Evolutionary conservation across 495 filamentous ascomycete species (phyloP).

Genomic region (Aspergillus olivimuriae): DNA sequence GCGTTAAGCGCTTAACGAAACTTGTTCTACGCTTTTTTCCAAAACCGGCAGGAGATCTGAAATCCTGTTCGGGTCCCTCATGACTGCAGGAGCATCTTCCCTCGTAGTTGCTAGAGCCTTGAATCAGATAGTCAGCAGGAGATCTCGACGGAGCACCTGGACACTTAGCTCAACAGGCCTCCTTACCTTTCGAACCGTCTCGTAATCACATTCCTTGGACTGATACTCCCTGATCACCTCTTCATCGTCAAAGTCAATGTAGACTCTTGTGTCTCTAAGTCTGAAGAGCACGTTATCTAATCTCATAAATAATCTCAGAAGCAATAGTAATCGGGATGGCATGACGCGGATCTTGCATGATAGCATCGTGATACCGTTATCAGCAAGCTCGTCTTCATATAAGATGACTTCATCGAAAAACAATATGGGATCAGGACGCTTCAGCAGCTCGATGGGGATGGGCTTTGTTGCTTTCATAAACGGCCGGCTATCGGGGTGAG

Average conservation of each 20-base stretch:
- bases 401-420: conserved; percentile 93
- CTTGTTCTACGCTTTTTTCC: conserved; percentile 47
- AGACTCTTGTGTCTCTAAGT: conserved; percentile 84
- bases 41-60: conserved; percentile 67
- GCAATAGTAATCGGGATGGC: conserved; percentile 74
- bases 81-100: conserved; percentile 67
- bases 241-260: conserved; percentile 77
- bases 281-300: conserved; percentile 83
- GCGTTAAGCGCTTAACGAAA: conserved; percentile 15
- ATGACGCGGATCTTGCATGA: conserved; percentile 89
- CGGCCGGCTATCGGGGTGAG: conserved; percentile 23
- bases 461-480: conserved; percentile 48
- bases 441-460: conserved; percentile 81
- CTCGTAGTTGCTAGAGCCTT: conserved; percentile 65
- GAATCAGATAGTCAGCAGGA: conserved; percentile 10
- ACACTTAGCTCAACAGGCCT: too few species aligned
- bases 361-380: conserved; percentile 87
- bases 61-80: conserved; percentile 79
- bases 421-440: conserved; percentile 81
- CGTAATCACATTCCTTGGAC: conserved; percentile 72
- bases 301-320: conserved; percentile 87
- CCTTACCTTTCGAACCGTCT: conserved; percentile 67
- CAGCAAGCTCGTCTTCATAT: conserved; percentile 95
- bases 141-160: not conserved
- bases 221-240: conserved; percentile 87